Base-by-base conservation (phyloP, 345 rosid genomes). In the Kandelia obovata region DNA sequence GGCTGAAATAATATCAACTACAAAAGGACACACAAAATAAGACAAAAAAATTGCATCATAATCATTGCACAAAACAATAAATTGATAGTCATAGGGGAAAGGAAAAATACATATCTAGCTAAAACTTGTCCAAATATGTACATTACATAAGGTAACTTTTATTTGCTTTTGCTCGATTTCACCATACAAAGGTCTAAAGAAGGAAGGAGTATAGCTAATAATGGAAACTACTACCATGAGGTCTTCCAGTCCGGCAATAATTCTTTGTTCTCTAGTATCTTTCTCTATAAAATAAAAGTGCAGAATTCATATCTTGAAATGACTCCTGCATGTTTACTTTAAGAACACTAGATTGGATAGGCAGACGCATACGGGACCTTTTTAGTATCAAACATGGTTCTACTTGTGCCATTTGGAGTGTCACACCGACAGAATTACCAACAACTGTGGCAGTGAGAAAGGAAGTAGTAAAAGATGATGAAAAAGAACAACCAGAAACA, bases 1-100 rank as follows among this genome's bases (percentile, higher is more conserved):
- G 19, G 99, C 97, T 5, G 99, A 92, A 82, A 96, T 96, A 67
- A 96, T 92, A 84, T 96, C 99, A 82, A 96, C 99, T 96, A 92
- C 77, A 62, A 34, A 77, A 73, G 46, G 58, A 78, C 76, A 71
- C 56, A 77, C 47, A 28, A 56, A 37, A 21, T 52, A 68, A n/a
- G 34, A 11, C n/a, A 43, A 60, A 49, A 20, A 47, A 46, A 53
- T 21, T 56, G 28, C 16, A 25, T 25, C 59, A 8, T 37, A 35
- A 31, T 37, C 53, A 51, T 59, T 55, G 39, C 27, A 35, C 55
- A 1, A 16, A 61, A 43, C 49, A 43, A 13, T 43, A 43, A 43
- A 43, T 43, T 13, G 9, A 34, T 7, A 34, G 7, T 34, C 37
- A 34, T 34, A 7, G 9, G 9, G 37, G 37, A 7, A 43, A 43